A percentile compares a stretch with the other conserved stretches of the same genome.
These are phyloP conservation scores for Metschnikowia reukaufii DNA, from an alignment of 805 yeast species.

Conservation along the genomic window DNA sequence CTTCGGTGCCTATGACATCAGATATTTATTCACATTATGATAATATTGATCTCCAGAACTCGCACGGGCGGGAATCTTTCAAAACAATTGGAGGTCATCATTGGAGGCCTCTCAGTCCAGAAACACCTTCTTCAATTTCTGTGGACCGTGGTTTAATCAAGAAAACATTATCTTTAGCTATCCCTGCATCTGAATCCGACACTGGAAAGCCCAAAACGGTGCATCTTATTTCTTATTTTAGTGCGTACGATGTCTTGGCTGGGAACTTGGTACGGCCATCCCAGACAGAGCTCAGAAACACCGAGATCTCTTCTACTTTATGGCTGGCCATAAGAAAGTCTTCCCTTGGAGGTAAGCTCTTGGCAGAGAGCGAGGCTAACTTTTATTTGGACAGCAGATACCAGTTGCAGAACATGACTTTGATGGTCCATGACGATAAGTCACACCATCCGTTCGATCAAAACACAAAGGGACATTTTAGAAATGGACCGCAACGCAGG, in stretches of 20 bases:
- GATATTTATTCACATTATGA: constrained; percentile 6
- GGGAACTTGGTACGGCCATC: constrained; percentile 60
- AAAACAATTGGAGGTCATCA: not conserved
- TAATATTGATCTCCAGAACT: constrained; percentile 1
- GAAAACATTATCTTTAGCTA: constrained; percentile 72
- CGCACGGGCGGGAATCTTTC: not conserved
- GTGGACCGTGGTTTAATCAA: constrained; percentile 62
- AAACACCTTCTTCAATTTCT: constrained; percentile 4
- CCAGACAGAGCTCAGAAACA: constrained; percentile 50
- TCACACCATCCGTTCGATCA: not conserved
- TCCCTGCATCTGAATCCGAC: constrained; percentile 29
- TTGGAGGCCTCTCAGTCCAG: not conserved
- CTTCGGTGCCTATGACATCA: not conserved
- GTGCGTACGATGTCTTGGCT: constrained; percentile 67
- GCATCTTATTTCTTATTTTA: constrained; percentile 79
- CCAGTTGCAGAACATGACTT: constrained; percentile 40
- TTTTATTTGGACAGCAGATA: constrained; percentile 47
- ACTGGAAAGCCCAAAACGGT: constrained; percentile 44
- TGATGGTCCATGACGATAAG: not conserved
- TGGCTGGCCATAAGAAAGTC: constrained; percentile 59
- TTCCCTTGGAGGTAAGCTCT: constrained; percentile 56
- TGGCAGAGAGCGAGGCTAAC: constrained; percentile 50
- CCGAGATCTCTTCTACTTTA: constrained; percentile 47
- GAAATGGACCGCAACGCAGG: constrained; percentile 1
- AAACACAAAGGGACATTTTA: not conserved